Conservation (phyloP, 2,329 filamentous ascomycete genomes). For the Chrysoporthe austroafricana region DNA sequence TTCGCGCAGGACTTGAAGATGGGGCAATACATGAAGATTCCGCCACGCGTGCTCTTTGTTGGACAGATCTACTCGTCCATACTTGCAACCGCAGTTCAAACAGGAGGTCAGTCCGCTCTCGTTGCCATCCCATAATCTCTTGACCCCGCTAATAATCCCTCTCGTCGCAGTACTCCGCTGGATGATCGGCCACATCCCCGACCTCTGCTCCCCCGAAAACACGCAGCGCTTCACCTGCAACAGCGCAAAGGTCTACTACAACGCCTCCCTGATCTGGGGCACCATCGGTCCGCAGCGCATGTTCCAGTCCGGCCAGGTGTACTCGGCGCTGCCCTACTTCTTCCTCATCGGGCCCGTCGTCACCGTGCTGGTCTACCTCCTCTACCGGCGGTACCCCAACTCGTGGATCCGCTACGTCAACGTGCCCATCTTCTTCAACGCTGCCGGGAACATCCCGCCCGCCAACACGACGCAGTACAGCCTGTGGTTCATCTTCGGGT, state of each 20-base stretch:
- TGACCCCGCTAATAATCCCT: constrained; percentile 1
- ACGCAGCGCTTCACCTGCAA: constrained; percentile 39
- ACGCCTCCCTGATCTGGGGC: constrained; percentile 40
- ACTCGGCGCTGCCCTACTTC: constrained; percentile 39
- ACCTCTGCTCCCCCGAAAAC: constrained; percentile 37
- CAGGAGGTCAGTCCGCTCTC: constrained; percentile 34
- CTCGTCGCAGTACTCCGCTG: constrained; percentile 31
- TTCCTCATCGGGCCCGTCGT: constrained; percentile 40
- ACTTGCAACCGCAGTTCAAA: constrained; percentile 38
- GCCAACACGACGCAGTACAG: constrained; percentile 39
- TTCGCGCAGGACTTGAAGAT: constrained; percentile 40
- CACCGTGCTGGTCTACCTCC: constrained; percentile 35
- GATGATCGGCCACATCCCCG: constrained; percentile 37
- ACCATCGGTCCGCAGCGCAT: constrained; percentile 40
- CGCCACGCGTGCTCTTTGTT: constrained; percentile 38
- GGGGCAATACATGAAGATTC: constrained; percentile 40
- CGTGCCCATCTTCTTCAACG: constrained; percentile 40
- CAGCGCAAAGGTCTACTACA: constrained; percentile 40
- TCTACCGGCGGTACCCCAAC: constrained; percentile 37
- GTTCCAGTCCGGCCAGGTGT: constrained; percentile 38
- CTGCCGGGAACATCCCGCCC: constrained; percentile 39
- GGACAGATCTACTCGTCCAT: constrained; percentile 41
- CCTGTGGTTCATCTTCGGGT: constrained; percentile 40
- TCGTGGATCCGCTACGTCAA: constrained; percentile 40
- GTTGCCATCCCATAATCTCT: background rate